phyloP scores from a whole-genome alignment of 345 rosid genomes.

The Excoecaria agallocha region DNA sequence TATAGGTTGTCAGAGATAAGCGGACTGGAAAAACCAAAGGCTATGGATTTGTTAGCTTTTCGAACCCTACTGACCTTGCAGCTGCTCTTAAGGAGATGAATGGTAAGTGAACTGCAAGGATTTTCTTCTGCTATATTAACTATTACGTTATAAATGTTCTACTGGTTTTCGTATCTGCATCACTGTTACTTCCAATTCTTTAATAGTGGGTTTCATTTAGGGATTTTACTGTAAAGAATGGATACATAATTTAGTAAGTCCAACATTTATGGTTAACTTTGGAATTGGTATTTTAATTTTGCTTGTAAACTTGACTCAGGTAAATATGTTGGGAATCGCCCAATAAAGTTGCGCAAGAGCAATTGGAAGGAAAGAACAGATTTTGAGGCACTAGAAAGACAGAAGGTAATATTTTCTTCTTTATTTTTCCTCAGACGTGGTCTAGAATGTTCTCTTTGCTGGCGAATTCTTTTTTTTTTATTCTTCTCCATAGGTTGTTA shows the following conservation, averaged over 20 bases:
- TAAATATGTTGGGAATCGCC: constrained; percentile 95
- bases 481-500: not conserved
- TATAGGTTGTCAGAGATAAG: constrained; percentile 93
- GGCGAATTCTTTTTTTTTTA: not conserved
- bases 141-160: no score
- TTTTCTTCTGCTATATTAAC: not conserved
- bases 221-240: not conserved
- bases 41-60: constrained; percentile 95
- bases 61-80: constrained; percentile 79
- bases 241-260: not conserved
- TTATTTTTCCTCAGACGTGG: not conserved
- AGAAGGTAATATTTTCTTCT: constrained; percentile 43
- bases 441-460: not conserved
- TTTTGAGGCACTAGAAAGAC: constrained; percentile 61
- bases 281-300: not conserved
- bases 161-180: not conserved
- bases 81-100: constrained; percentile 95
- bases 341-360: constrained; percentile 91
- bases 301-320: constrained; percentile 43
- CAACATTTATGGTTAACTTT: not conserved
- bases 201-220: not conserved
- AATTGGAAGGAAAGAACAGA: constrained; percentile 97
- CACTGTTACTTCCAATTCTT: not conserved
- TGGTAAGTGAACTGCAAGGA: constrained; percentile 37
- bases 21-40: constrained; percentile 98